Base-by-base conservation (phyloP, 1,284 basidiomycete species). In the Trametes sp. region DNA sequence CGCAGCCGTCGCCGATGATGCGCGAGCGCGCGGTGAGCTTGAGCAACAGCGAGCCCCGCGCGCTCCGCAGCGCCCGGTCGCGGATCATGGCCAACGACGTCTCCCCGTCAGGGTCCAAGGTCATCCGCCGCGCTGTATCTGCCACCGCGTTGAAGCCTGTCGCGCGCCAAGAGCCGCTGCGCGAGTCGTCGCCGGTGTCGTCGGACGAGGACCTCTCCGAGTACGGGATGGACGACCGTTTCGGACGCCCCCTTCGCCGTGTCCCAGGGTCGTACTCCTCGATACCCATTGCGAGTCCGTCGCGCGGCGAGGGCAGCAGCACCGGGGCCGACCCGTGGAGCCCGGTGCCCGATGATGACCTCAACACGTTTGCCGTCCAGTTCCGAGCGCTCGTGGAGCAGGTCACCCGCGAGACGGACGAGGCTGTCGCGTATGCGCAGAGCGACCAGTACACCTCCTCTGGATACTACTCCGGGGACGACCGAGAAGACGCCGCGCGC, bases 341-440 rank as follows among this genome's bases (percentile, higher is more conserved):
- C 29, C 62, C 65, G 10, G 54, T 67, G 2, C 62, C 70, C n/a
- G 75, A 81, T 53, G 65, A 70, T 16, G 80, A 83, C 26, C 69
- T 82, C 19, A 73, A 77, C 53, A 72, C 70, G 36, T 85, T 86
- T 69, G 77, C 78, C 2, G 81, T 83, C 58, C 80, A 79, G 23
- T 87, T 87, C 74, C 80, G 79, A 14, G 70, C 77, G 2, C 74
- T 87, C 42, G 77, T 87, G 28, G 75, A 76, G 31, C 81, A 84
- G 62, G 80, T 86, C 50, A 73, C 78, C 29, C 80, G 77, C 29
- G 86, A 88, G 67, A 80, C 83, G 0, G 83, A 84, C 33, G 81
- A 81, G 7, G 82, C 76, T 1, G 63, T 85, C 28, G 71, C 73
- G 10, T 74, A 78, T 48, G 78, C 81, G 2, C 73, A 75, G 24